phyloP scores from a whole-genome alignment of 1,284 basidiomycete species.

The Sparassis latifolia region DNA sequence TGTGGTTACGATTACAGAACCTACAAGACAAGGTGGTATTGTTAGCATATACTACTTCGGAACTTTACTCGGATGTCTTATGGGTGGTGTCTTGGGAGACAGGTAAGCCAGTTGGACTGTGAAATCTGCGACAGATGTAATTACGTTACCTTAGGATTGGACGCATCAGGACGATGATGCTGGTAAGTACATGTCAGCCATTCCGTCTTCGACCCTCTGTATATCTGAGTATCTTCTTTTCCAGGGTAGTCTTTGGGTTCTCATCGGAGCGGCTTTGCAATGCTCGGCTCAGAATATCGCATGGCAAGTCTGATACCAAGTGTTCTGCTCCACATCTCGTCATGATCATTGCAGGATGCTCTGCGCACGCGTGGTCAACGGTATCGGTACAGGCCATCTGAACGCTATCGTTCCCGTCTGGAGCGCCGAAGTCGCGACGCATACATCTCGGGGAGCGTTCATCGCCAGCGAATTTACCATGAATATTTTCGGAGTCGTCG shows the following conservation, averaged over 20 bases:
- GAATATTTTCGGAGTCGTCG: constrained; percentile 48
- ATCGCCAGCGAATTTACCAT: constrained; percentile 32
- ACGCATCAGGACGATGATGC: constrained; percentile 38
- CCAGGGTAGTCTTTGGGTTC: constrained; percentile 36
- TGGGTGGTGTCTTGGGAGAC: constrained; percentile 39
- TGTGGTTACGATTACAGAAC: constrained; percentile 42
- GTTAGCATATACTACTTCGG: constrained; percentile 46
- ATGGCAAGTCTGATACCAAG: constrained; percentile 25
- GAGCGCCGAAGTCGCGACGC: constrained; percentile 41
- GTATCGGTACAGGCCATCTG: constrained; percentile 44
- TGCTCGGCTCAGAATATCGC: constrained; percentile 42
- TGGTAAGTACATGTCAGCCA: constrained; percentile 16
- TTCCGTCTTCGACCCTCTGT: neutral
- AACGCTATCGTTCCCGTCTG: constrained; percentile 50
- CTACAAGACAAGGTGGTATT: constrained; percentile 45
- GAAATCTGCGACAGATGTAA: neutral
- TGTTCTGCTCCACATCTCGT: neutral
- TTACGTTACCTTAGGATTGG: constrained; percentile 27
- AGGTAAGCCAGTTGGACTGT: constrained; percentile 14
- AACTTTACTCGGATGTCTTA: constrained; percentile 41
- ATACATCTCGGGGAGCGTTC: constrained; percentile 36
- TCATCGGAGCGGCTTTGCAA: constrained; percentile 43
- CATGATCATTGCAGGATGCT: constrained; percentile 33
- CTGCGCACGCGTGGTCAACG: constrained; percentile 45
- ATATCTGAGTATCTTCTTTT: constrained; percentile 2